Evolutionary conservation across 2,329 filamentous ascomycete genomes (phyloP).

Genomic region (Dactylellina haptotyla): DNA sequence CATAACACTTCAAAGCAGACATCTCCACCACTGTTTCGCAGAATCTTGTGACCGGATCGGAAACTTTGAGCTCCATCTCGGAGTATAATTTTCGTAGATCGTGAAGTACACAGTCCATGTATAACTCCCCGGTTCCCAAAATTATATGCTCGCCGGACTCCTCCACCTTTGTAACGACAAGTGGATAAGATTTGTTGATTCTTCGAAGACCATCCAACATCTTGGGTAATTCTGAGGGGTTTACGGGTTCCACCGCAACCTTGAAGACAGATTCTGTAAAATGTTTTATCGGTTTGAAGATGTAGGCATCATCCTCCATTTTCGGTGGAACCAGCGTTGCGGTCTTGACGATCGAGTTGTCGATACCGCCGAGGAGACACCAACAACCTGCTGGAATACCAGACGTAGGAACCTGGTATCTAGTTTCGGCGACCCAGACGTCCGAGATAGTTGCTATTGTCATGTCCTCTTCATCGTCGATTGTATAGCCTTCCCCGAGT

Average conservation of each 20-base stretch:
- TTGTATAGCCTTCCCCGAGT: conserved; percentile 91
- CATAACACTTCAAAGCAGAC: conserved; percentile 97
- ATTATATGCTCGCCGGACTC: conserved; percentile 97
- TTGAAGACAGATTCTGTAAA: conserved; percentile 98
- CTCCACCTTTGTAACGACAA: conserved; percentile 96
- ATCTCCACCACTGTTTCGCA: conserved; percentile 98
- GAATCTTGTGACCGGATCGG: conserved; percentile 95
- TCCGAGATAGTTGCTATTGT: conserved; percentile 82
- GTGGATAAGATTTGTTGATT: conserved; percentile 96
- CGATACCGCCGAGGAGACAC: conserved; percentile 89
- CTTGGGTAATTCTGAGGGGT: conserved; percentile 95
- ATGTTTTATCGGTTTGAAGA: conserved; percentile 91
- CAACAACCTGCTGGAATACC: conserved; percentile 94
- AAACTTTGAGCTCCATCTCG: conserved; percentile 99
- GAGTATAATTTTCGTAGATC: conserved; percentile 93
- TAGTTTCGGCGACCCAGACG: conserved; percentile 88
- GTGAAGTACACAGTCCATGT: conserved; percentile 98
- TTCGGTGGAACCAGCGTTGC: conserved; percentile 86
- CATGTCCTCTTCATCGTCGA: conserved; percentile 99
- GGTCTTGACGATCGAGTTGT: conserved; percentile 98
- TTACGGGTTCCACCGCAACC: conserved; percentile 96
- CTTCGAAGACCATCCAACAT: conserved; percentile 97
- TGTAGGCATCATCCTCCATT: conserved; percentile 85
- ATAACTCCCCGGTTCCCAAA: conserved; percentile 95
- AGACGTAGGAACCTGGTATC: conserved; percentile 91